Evolutionary conservation across 345 rosid genomes (phyloP), one percentile per base, ranked within the genome.

Genomic region (Draba incana): DNA sequence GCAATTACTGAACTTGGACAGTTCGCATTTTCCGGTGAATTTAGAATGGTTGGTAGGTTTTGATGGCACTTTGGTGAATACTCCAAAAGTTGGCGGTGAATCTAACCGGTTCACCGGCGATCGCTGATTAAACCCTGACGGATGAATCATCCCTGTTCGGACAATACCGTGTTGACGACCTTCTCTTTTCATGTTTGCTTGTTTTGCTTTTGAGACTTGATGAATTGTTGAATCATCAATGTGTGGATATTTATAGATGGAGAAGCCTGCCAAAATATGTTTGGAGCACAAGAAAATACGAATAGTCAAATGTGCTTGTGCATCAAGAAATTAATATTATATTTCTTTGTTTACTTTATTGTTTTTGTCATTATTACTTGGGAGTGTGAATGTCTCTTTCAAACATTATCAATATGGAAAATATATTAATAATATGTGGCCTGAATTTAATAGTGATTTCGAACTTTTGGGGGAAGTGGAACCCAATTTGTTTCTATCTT

Each of bases 1-100:
- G 48, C 61, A 50, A 33, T 66, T 33, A 62, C 66, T 60, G n/a
- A 37, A 67, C 31, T 68, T 67, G 51, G 73, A 58, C 43, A 51
- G 49, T 4, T 60, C 68, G 25, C 6, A 37, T 43, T 50, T 62
- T 12, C 44, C 69, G 0, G 44, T 53, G 14, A 8, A 37, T 20
- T 44, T 74, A 0, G 72, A 74, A 37, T 74, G 67, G 43, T 74
- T 74, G n/a, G 64, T 54, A 5, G 57, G 47, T 58, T 63, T 63
- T 55, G 75, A 55, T 63, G 57, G 50, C 39, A 41, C 68, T 66
- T 74, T 66, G 12, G 49, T 24, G 24, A 42, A 66, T 51, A 10
- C 42, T 24, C 68, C 72, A 43, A 31, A 49, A 31, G n/a, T 41
- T 2, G 47, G 61, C 49, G 63, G 68, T 13, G 72, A 60, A 59